Evolutionary conservation across 768 basidiomycete species (phyloP), one percentile per base, ranked within the genome.

Genomic region (Scleroderma citrinum): DNA sequence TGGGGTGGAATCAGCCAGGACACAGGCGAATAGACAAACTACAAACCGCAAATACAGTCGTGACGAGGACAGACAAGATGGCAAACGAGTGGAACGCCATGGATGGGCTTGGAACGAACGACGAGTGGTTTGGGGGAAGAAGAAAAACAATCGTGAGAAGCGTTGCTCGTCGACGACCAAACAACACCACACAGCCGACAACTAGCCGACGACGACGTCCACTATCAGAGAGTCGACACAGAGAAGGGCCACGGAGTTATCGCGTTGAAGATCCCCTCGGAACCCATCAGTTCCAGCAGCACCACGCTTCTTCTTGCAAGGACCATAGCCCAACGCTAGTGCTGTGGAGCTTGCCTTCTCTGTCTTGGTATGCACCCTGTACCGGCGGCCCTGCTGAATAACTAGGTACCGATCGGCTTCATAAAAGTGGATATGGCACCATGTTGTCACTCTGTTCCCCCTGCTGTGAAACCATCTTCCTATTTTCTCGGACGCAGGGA

Each of bases 61-160:
- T 59, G n/a, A 76, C 65, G 47, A 82, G 62, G 10, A 78, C 55
- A 35, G 83, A 75, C 32, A 80, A 38, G 45, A 83, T 56, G 45
- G 77, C 72, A 56, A 85, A 62, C 16, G 76, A 75, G 57, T 73
- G 80, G 66, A 84, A 65, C 67, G 67, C 61, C 63, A 69, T 62
- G 62, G 16, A 2, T 24, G 24, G 40, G 12, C 16, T 21, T 5
- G 40, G 26, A 72, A 69, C 26, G 71, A 70, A 57, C 53, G 71
- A 69, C 65, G 62, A 46, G 60, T 67, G 60, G 65, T 58, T 65
- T n/a, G n/a, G 64, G 59, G 64, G 66, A 66, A 35, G 17, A 43
- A 24, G 13, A 38, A 1, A 16, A 16, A 7, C 37, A 35, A 35
- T 29, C 26, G 26, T 29, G 26, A 29, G 26, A 29, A 29, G 5